Evolutionary conservation across 129 eudicot genomes (phyloP).

Genomic region (Chrysanthemum lavandulifolium): DNA sequence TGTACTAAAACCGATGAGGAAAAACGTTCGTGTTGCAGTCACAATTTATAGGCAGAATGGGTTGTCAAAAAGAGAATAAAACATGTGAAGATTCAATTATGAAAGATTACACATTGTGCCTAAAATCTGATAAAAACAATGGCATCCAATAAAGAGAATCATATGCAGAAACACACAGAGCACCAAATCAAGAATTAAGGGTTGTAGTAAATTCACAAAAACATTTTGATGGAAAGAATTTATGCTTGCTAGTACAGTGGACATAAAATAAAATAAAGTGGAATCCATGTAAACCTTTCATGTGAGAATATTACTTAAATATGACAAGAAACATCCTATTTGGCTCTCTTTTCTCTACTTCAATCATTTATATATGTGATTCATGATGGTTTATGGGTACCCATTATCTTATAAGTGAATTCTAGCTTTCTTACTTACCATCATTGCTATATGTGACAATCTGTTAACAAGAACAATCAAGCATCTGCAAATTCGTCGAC

Average conservation of each 20-base stretch:
- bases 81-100: conserved; percentile 64
- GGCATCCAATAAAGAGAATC: conserved; percentile 53
- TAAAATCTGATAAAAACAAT: conserved; percentile 27
- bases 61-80: conserved; percentile 35
- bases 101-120: conserved; percentile 65
- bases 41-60: conserved; percentile 76
- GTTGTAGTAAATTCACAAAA: conserved; percentile 28
- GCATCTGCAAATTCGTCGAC: conserved; percentile 11
- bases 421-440: conserved; percentile 29
- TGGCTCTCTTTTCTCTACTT: conserved; percentile 38
- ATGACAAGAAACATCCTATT: conserved; percentile 50
- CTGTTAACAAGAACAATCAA: conserved; percentile 18
- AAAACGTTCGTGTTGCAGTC: conserved; percentile 23
- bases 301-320: conserved; percentile 55
- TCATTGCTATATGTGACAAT: conserved; percentile 35
- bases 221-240: conserved; percentile 41
- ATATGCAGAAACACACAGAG: conserved; percentile 34
- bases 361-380: conserved; percentile 67
- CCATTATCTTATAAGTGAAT: conserved; percentile 52
- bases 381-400: conserved; percentile 63
- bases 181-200: conserved; percentile 37
- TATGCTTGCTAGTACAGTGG: conserved; percentile 55
- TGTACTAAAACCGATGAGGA: conserved; percentile 33
- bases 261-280: conserved; percentile 24
- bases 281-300: conserved; percentile 35